Evolutionary conservation across 257 asterid species (phyloP).

Genomic region (Salvia miltiorrhiza): DNA sequence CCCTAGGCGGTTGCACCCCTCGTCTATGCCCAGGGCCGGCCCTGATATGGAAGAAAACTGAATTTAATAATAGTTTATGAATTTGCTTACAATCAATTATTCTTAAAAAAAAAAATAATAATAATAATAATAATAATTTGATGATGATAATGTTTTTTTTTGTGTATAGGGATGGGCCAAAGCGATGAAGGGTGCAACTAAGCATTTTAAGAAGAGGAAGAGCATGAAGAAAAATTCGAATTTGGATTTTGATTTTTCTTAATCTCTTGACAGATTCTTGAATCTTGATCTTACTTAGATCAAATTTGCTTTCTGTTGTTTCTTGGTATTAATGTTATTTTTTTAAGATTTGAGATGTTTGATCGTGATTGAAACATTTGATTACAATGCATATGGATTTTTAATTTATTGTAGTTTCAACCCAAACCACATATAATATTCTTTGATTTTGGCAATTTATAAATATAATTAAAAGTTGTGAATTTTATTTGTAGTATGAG

Average conservation of each 20-base stretch:
- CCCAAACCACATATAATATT: not conserved
- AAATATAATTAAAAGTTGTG: no score
- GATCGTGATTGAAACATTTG: not conserved
- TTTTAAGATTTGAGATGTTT: no score
- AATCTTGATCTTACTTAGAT: constrained; percentile 4
- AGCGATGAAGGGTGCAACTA: constrained; percentile 65
- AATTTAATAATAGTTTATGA: no score
- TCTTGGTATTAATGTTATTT: not conserved
- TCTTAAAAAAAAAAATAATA: no score
- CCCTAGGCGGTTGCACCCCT: no score
- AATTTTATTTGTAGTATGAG: no score
- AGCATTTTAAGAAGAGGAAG: constrained; percentile 72
- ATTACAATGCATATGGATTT: not conserved
- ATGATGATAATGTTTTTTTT: not conserved
- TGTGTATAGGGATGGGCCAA: constrained; percentile 54
- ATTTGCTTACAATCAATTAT: no score
- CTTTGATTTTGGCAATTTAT: not conserved
- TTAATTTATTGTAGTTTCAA: not conserved
- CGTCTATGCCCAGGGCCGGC: no score
- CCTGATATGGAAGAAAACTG: no score
- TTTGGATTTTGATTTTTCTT: constrained; percentile 26
- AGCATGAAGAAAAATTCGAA: constrained; percentile 35
- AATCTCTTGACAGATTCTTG: constrained; percentile 15
- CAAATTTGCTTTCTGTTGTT: not conserved
- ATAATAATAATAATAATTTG: no score